These are phyloP conservation scores for Prunus mume DNA, from an alignment of 306 rosid genomes.

Conservation along the genomic window DNA sequence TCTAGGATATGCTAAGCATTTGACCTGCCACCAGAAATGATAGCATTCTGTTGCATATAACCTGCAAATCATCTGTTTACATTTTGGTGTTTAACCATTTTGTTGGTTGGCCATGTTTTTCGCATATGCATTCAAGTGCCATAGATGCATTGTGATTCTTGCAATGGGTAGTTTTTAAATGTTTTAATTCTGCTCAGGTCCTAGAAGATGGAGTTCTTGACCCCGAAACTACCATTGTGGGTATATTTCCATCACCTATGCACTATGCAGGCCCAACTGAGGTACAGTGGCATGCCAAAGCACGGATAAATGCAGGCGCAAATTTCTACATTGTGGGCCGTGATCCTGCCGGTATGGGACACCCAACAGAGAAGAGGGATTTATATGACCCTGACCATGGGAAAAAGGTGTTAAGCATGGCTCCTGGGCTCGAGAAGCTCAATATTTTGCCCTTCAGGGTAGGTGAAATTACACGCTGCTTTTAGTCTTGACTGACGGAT, in stretches of 20 bases:
- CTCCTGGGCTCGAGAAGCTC: slow-evolving; percentile 96
- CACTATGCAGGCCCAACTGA: slow-evolving; percentile 99
- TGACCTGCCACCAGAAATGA: background rate
- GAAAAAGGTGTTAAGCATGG: slow-evolving; percentile 90
- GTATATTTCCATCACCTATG: slow-evolving; percentile 98
- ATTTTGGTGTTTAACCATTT: background rate
- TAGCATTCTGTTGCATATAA: background rate
- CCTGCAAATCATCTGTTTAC: background rate
- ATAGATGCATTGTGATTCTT: background rate
- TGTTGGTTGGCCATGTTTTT: background rate
- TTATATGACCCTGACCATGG: slow-evolving; percentile 95
- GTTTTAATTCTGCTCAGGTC: slow-evolving; percentile 51
- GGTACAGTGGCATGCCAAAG: slow-evolving; percentile 99
- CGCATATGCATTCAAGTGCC: background rate
- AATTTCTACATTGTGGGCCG: slow-evolving; percentile 98
- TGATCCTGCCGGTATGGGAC: slow-evolving; percentile 98
- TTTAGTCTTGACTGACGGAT: background rate
- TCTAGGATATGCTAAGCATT: background rate
- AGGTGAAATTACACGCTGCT: slow-evolving; percentile 17
- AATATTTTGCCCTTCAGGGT: slow-evolving; percentile 94
- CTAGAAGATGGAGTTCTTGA: slow-evolving; percentile 95
- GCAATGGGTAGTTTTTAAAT: slow-evolving; percentile 7
- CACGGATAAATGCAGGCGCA: slow-evolving; percentile 93
- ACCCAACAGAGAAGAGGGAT: slow-evolving; percentile 92
- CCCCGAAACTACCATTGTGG: slow-evolving; percentile 86